Evolutionary conservation across 2,329 filamentous ascomycete genomes (phyloP).

Genomic region (Pezicula carpinea): DNA sequence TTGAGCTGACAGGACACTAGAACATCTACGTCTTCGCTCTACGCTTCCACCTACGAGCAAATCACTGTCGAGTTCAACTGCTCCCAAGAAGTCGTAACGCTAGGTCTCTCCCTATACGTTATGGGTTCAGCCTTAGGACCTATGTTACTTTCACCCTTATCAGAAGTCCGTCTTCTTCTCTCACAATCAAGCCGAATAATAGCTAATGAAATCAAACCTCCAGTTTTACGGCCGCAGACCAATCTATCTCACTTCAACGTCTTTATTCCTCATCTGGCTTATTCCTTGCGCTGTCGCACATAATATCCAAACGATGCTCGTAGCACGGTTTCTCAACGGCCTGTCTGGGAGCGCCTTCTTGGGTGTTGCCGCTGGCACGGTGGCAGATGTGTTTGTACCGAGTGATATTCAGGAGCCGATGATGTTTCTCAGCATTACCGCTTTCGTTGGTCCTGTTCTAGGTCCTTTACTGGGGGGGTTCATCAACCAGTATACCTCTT

Average conservation of each 20-base stretch:
- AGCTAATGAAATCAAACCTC: no score
- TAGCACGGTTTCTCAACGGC: constrained; percentile 74
- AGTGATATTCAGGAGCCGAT: constrained; percentile 33
- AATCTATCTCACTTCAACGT: constrained; percentile 73
- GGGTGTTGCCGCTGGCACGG: constrained; percentile 71
- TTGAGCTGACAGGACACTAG: no score
- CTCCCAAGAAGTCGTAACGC: constrained; percentile 37
- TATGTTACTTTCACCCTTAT: constrained; percentile 55
- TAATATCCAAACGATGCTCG: constrained; percentile 74
- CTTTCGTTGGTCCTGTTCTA: constrained; percentile 60
- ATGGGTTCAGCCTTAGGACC: constrained; percentile 56
- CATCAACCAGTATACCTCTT: constrained; percentile 55
- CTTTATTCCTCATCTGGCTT: constrained; percentile 72
- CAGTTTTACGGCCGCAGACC: constrained; percentile 77
- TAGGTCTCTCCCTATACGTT: constrained; percentile 55
- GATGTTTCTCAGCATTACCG: constrained; percentile 57
- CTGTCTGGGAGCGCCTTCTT: constrained; percentile 65
- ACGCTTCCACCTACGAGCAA: constrained; percentile 70
- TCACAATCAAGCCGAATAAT: no score
- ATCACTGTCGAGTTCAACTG: constrained; percentile 20
- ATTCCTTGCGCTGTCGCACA: constrained; percentile 74
- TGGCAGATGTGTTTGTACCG: constrained; percentile 34
- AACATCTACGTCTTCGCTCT: no score
- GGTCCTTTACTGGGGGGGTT: constrained; percentile 65
- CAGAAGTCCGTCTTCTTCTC: no score